Evolutionary conservation across 2,329 filamentous ascomycete species (phyloP).

Genomic region (Colletotrichum sp.): DNA sequence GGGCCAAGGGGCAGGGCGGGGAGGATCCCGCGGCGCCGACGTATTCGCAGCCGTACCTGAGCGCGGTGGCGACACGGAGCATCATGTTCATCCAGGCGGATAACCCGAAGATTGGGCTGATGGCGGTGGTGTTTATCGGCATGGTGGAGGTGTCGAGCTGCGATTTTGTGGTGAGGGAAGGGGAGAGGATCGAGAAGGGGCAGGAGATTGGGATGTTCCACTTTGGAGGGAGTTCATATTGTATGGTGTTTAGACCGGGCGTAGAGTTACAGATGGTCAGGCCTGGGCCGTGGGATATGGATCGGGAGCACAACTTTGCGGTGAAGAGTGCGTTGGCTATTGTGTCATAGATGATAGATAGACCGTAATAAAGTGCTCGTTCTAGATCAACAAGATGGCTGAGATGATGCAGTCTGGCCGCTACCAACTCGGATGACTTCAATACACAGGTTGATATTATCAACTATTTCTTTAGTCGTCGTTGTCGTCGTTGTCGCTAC

Average conservation of each 20-base stretch:
- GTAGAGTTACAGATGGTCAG: slow-evolving; percentile 44
- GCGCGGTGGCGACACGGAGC: slow-evolving; percentile 69
- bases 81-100: slow-evolving; percentile 75
- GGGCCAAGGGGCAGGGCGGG: background rate
- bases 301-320: background rate
- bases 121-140: slow-evolving; percentile 73
- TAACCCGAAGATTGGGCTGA: slow-evolving; percentile 67
- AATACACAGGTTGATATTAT: too few relatives aligned
- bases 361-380: background rate
- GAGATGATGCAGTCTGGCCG: too few relatives aligned
- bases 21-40: slow-evolving; percentile 21
- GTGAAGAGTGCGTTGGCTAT: slow-evolving; percentile 3
- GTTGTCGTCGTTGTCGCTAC: too few relatives aligned
- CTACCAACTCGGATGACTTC: fast-evolving
- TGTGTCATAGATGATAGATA: background rate
- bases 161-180: slow-evolving; percentile 71
- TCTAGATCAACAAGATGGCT: too few relatives aligned
- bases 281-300: background rate
- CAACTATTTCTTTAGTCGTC: too few relatives aligned
- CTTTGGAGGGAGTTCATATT: slow-evolving; percentile 76
- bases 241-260: slow-evolving; percentile 66
- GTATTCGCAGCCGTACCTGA: slow-evolving; percentile 68
- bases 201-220: slow-evolving; percentile 81
- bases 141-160: slow-evolving; percentile 81
- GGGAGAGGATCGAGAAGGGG: slow-evolving; percentile 70